A percentile compares a stretch with the other conserved stretches of the same genome.
Conservation (phyloP, 2,329 filamentous ascomycete species). For the Ophiosphaerella korrae region DNA sequence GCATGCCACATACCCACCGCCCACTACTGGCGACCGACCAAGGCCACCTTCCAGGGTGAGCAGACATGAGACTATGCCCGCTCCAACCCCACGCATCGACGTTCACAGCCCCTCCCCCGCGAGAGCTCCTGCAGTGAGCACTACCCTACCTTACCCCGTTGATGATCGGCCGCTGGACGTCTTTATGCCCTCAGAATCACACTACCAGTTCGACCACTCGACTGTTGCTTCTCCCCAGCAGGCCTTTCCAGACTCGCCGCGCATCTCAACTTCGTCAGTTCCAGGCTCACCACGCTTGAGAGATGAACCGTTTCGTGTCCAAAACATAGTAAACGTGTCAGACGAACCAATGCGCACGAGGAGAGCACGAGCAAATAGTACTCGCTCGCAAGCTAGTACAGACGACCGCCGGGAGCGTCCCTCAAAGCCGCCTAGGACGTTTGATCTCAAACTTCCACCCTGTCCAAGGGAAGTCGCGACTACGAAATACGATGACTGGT, state of each 20-base stretch:
- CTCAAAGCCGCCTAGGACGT: conserved; percentile 7
- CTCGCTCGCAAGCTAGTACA: conserved; percentile 29
- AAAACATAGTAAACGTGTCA: conserved; percentile 8
- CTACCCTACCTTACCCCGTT: conserved; percentile 52
- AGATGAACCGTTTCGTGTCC: conserved; percentile 17
- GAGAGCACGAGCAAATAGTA: conserved; percentile 32
- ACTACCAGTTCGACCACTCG: conserved; percentile 47
- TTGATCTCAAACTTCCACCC: conserved; percentile 51
- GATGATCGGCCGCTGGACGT: conserved; percentile 45
- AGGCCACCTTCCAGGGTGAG: conserved; percentile 34
- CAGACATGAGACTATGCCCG: conserved; percentile 37
- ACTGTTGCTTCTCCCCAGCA: conserved; percentile 24
- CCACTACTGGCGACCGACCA: conserved; percentile 26
- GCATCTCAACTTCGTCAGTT: conserved; percentile 22
- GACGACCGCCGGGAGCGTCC: conserved; percentile 30
- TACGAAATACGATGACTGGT: conserved; percentile 75
- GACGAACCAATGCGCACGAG: conserved; percentile 30
- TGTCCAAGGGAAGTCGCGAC: conserved; percentile 71
- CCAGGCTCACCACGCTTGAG: conserved; percentile 29
- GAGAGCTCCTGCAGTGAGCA: conserved; percentile 26
- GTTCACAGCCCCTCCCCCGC: conserved; percentile 40
- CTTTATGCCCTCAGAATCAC: conserved; percentile 52
- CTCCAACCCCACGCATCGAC: conserved; percentile 38
- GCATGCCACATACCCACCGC: conserved; percentile 39
- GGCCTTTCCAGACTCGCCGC: conserved; percentile 30